Evolutionary conservation across 1,284 basidiomycete genomes (phyloP).

Genomic region (Ustilago curta): DNA sequence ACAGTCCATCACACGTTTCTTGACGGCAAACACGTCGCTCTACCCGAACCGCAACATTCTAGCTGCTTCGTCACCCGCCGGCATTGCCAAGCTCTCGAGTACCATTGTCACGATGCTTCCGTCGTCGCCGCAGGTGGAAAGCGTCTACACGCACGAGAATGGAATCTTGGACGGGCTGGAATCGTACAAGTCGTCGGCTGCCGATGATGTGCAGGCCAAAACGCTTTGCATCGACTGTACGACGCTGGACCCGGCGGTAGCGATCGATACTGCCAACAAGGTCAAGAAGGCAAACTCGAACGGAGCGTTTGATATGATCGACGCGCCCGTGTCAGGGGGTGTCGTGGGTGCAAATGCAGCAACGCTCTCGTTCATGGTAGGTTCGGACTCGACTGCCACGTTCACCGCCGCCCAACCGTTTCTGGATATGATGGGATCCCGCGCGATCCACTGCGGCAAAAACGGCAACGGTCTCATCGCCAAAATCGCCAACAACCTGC

Average conservation of each 20-base stretch:
- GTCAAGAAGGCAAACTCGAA: conserved; percentile 73
- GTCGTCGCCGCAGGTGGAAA: conserved; percentile 82
- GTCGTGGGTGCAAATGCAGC: conserved; percentile 81
- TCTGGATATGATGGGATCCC: conserved; percentile 77
- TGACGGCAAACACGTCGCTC: conserved; percentile 55
- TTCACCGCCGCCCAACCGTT: conserved; percentile 76
- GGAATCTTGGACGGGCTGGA: conserved; percentile 69
- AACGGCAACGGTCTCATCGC: conserved; percentile 74
- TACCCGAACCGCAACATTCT: conserved; percentile 62
- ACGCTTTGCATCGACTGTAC: conserved; percentile 88
- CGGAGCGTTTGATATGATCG: conserved; percentile 75
- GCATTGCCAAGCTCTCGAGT: conserved; percentile 72
- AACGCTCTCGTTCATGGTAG: conserved; percentile 89
- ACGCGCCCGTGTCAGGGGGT: conserved; percentile 92
- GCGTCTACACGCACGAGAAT: conserved; percentile 76
- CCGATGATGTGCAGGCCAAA: conserved; percentile 19
- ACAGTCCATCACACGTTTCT: conserved; percentile 62
- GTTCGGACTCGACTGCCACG: conserved; percentile 75
- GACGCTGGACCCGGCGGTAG: conserved; percentile 82
- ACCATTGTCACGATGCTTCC: conserved; percentile 87
- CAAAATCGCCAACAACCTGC: conserved; percentile 66
- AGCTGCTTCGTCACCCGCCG: conserved; percentile 67
- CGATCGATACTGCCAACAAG: conserved; percentile 75
- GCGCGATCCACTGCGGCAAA: conserved; percentile 85
- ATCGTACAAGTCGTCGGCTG: conserved; percentile 12